Conservation (phyloP, 306 rosid genomes). For the Medicago truncatula region MtrunA17r5.0-ANR NC_053042.1:11989501-11990000, state of each 20-base stretch:
- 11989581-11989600: no score
- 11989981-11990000: not conserved
- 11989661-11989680: no score
- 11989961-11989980: slow-evolving; percentile 15
- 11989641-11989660: no score
- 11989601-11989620: no score
- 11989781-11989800: slow-evolving; percentile 93
- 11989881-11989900: slow-evolving; percentile 66
- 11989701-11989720: not conserved
- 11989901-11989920: slow-evolving; percentile 46
- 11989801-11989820: slow-evolving; percentile 48
- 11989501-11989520: no score
- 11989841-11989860: slow-evolving; percentile 72
- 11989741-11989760: slow-evolving; percentile 65
- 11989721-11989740: not conserved
- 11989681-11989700: no score
- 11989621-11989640: no score
- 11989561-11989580: no score
- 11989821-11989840: slow-evolving; percentile 67
- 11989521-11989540: not conserved
- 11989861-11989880: slow-evolving; percentile 63
- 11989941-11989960: slow-evolving; percentile 73
- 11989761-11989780: slow-evolving; percentile 62
- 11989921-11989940: slow-evolving; percentile 56
- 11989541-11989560: no score